Evolutionary conservation across 176 grass and related monocot species (phyloP), one percentile per base, ranked within the genome.

Genomic region (Phyllostachys edulis): DNA sequence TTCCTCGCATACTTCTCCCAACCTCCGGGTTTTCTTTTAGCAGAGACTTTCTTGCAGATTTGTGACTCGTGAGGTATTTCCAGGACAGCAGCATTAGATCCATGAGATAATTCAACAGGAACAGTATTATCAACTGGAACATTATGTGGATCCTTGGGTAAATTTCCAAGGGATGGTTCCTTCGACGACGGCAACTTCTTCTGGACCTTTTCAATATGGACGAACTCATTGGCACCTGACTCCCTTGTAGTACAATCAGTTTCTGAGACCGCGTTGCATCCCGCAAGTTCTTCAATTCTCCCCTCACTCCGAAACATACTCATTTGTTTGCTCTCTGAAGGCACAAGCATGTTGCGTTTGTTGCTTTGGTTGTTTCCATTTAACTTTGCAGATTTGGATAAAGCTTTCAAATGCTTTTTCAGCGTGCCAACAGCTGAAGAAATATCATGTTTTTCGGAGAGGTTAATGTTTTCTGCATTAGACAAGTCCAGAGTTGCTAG

Each of bases 1-100:
- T 99, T 99, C 57, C 80, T 89, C 32, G 71, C 63, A 50, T 68
- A 50, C 51, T 83, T 90, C 57, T 84, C 74, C 84, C 78, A 77
- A 90, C 23, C 44, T 77, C 88, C 42, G 44, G 79, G 21, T 84
- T 81, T 83, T 71, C 81, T 88, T 84, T 71, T 70, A 78, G 72
- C 50, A 34, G 69, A 16, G 32, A 36, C 54, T 42, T 39, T 81
- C 44, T 64, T 85, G 84, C 69, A 86, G 54, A 34, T 85, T 73
- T 80, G 41, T 68, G 52, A 54, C 38, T 89, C 84, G n/a, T 5
- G 32, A 26, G 67, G 34, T 78, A 34, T 80, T 82, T 73, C 26
- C 74, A 87, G 50, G 56, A 29, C 76, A 87, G 64, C 54, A 79
- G 21, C 70, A 79, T 57, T 81, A 18, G 18, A 80, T 20, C 84